Evolutionary conservation across 805 yeast genomes (phyloP).

Genomic region (Saccharomycopsis olivae): DNA sequence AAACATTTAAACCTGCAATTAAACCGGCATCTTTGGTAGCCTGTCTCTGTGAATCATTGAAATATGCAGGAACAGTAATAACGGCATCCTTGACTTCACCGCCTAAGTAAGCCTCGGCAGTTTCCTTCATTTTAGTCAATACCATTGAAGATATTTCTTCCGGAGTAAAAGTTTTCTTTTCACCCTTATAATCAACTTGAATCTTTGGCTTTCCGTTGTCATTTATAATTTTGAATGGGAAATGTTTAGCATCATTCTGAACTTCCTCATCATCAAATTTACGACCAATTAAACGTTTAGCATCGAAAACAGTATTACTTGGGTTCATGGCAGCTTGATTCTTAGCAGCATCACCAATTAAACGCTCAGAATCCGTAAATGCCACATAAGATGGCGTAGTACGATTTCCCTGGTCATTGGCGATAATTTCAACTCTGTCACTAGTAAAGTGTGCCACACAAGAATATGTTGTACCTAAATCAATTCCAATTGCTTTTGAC

Average conservation of each 20-base stretch:
- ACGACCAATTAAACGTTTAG: slow-evolving; percentile 89
- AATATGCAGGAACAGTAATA: slow-evolving; percentile 94
- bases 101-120: slow-evolving; percentile 88
- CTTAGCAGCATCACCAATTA: slow-evolving; percentile 97
- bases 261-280: slow-evolving; percentile 74
- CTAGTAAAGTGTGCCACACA: slow-evolving; percentile 89
- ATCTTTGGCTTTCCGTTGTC: slow-evolving; percentile 80
- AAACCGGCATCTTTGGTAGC: slow-evolving; percentile 97
- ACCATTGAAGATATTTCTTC: slow-evolving; percentile 95
- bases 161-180: slow-evolving; percentile 77
- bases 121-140: slow-evolving; percentile 84
- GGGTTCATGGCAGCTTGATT: slow-evolving; percentile 98
- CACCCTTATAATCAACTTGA: slow-evolving; percentile 83
- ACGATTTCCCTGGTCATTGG: slow-evolving; percentile 98
- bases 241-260: slow-evolving; percentile 70
- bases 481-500: slow-evolving; percentile 69
- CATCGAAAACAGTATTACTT: slow-evolving; percentile 84
- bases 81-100: slow-evolving; percentile 81
- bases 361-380: slow-evolving; percentile 89
- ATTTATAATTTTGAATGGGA: slow-evolving; percentile 75
- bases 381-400: slow-evolving; percentile 97
- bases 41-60: slow-evolving; percentile 96
- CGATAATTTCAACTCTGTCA: slow-evolving; percentile 88
- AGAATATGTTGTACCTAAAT: slow-evolving; percentile 95
- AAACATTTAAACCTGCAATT: slow-evolving; percentile 90